phyloP scores from a whole-genome alignment of 805 yeast genomes.

The Debaryomyces tyrocola region DNA sequence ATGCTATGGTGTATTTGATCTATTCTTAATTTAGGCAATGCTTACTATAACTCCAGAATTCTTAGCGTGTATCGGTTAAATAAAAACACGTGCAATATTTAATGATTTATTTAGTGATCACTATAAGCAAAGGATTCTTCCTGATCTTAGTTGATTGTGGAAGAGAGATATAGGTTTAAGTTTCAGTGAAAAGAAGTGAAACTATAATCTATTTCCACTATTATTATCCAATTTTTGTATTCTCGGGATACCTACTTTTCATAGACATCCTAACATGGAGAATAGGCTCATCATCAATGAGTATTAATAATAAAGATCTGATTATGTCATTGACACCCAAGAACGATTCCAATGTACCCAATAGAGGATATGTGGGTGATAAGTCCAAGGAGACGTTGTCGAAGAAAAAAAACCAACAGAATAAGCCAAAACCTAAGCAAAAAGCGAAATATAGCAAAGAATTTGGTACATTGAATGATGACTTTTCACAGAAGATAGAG shows the following conservation, averaged over 20 bases:
- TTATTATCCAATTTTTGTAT: too few relatives aligned
- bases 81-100: too few relatives aligned
- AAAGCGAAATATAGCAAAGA: background rate
- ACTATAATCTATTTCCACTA: background rate
- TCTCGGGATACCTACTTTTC: too few relatives aligned
- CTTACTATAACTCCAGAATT: too few relatives aligned
- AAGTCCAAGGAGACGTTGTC: background rate
- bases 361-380: background rate
- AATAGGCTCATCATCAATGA: background rate
- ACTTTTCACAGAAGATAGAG: constrained; percentile 10
- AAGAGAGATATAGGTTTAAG: background rate
- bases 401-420: background rate
- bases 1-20: background rate
- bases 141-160: background rate
- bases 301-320: background rate
- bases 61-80: too few relatives aligned
- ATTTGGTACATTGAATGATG: constrained; percentile 2
- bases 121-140: background rate
- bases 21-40: background rate
- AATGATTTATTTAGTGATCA: too few relatives aligned
- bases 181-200: background rate
- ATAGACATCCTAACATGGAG: background rate
- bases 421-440: background rate
- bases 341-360: background rate
- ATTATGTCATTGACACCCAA: background rate